Evolutionary conservation across 2,329 filamentous ascomycete genomes (phyloP).

Genomic region (Epichloe typhina): DNA sequence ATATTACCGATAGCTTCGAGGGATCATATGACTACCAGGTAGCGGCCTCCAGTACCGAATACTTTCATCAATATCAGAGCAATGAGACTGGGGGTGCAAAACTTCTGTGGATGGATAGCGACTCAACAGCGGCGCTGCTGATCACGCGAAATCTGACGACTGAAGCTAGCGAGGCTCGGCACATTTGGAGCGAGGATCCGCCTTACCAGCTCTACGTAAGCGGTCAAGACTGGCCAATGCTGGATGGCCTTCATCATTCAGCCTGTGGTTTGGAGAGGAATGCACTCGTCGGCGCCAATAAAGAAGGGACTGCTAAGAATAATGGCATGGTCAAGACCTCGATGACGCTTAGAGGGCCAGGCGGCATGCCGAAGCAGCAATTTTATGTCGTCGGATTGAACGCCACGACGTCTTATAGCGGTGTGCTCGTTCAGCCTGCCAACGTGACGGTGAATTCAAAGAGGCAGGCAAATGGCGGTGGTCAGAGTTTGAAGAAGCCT

Average conservation of each 20-base stretch:
- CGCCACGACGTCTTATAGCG: constrained; percentile 55
- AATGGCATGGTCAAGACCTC: constrained; percentile 34
- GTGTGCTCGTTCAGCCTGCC: constrained; percentile 53
- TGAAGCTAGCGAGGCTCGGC: constrained; percentile 40
- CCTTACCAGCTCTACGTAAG: constrained; percentile 71
- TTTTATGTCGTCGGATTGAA: constrained; percentile 74
- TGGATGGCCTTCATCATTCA: constrained; percentile 63
- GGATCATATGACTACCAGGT: constrained; percentile 70
- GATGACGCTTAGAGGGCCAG: constrained; percentile 56
- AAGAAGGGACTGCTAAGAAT: constrained; percentile 21
- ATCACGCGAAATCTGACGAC: constrained; percentile 62
- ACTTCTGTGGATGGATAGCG: constrained; percentile 73
- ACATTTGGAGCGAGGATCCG: constrained; percentile 34
- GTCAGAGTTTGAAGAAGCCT: constrained; percentile 29
- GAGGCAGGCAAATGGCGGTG: constrained; percentile 19
- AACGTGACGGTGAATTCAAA: constrained; percentile 32
- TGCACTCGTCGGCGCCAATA: constrained; percentile 47
- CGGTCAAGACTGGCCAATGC: constrained; percentile 41
- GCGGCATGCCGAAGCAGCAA: constrained; percentile 66
- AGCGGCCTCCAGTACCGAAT: constrained; percentile 66
- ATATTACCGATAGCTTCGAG: constrained; percentile 42
- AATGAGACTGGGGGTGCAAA: constrained; percentile 29
- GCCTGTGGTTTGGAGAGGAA: constrained; percentile 65
- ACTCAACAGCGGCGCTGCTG: constrained; percentile 64
- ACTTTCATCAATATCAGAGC: constrained; percentile 52